phyloP scores from a whole-genome alignment of 208 protist genomes.

The Phytomonas sp. region DNA sequence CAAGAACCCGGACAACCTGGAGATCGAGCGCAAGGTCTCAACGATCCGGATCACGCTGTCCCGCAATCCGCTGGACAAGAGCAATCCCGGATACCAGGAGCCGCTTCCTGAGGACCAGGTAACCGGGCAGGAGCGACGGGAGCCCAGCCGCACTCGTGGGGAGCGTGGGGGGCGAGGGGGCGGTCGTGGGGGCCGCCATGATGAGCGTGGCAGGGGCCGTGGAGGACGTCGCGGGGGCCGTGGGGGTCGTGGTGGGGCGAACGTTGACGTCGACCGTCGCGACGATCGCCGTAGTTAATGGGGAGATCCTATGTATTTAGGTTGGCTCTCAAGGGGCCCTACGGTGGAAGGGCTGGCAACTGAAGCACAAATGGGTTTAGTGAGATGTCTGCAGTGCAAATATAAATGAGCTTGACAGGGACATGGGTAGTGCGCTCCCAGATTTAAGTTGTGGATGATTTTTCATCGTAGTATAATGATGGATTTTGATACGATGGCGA shows the following conservation, averaged over 20 bases:
- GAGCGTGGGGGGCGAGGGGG: slow-evolving; percentile 26
- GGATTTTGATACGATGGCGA: no score
- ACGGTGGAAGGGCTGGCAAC: no score
- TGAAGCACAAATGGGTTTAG: no score
- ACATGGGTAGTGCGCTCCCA: no score
- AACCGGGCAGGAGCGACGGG: slow-evolving; percentile 70
- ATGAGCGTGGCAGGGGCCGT: slow-evolving; percentile 20
- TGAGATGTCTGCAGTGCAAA: no score
- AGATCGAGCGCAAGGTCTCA: slow-evolving; percentile 78
- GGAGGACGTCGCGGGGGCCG: slow-evolving; percentile 19
- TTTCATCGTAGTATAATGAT: no score
- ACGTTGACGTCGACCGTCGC: no score
- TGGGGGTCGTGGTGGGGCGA: slow-evolving; percentile 25
- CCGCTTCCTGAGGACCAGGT: slow-evolving; percentile 86
- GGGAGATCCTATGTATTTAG: no score
- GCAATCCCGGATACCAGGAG: slow-evolving; percentile 85
- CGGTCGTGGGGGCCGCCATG: slow-evolving; percentile 28
- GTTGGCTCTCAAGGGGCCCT: no score
- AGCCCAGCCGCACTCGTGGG: slow-evolving; percentile 24
- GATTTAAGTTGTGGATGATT: no score
- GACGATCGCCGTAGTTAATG: no score
- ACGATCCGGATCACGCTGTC: slow-evolving; percentile 89
- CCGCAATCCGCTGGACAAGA: slow-evolving; percentile 70
- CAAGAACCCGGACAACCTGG: slow-evolving; percentile 59
- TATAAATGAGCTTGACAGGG: no score